Base-by-base conservation (phyloP, 805 yeast species). In the Saitoella complicata region DNA sequence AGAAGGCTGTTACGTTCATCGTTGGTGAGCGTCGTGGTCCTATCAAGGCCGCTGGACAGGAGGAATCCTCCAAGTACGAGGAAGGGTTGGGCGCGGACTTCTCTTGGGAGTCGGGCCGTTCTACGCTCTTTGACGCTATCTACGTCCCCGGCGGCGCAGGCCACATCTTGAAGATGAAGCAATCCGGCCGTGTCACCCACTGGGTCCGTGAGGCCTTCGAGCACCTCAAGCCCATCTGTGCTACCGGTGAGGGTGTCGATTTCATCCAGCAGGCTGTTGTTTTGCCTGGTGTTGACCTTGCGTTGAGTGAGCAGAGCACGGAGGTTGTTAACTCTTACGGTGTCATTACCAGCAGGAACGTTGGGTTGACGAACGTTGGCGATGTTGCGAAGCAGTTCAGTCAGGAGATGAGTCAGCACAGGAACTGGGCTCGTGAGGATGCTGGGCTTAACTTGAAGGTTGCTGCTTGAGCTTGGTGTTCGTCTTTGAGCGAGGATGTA, bases 201-300 rank as follows among this genome's bases (percentile, higher is more conserved):
- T 42, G 44, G 44, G 29, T 42, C 30, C 21, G 32, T 10, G 44
- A 42, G 21, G 11, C 40, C n/a, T 42, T 42, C 31, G 44, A 41
- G 9, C 44, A 42, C 35, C 40, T 42, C 21, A 42, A 42, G 40
- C 41, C 44, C 8, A 21, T 42, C 8, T 41, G 44, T 11, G 44
- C 44, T 13, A 42, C 41, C 11, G 44, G 44, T 13, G 40, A 42
- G 11, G 44, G 32, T 5, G 40, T 36, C 12, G 32, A 30, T 8
- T 33, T 42, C 10, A 32, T 42, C n/a, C 13, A 30, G 36, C 32
- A n/a, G 29, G 32, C 36, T 21, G 12, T 40, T 32, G 43, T 37
- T 3, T n/a, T 12, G 12, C 37, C 10, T 31, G 44, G 30, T 12
- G 39, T 42, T n/a, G 36, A 34, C 13, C n/a, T 42, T 13, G 35